A percentile compares a stretch with the other conserved stretches of the same genome.
These are phyloP conservation scores for Saccharomyces hybrid DNA, from an alignment of 1,139 yeast genomes.

Conservation along the genomic window DNA sequence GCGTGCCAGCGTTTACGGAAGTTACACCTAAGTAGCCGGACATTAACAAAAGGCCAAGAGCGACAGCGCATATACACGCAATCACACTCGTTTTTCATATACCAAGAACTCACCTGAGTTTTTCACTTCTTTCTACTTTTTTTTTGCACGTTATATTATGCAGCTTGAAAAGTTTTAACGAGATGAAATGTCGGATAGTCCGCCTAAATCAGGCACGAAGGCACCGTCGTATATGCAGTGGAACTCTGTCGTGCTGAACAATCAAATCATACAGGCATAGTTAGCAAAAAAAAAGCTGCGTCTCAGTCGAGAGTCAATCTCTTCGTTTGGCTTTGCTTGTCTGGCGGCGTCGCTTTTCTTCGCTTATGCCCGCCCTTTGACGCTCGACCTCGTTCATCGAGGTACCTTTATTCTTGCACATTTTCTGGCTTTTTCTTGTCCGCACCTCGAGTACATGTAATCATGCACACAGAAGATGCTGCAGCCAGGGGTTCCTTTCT, in stretches of 20 bases:
- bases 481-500: background rate
- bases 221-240: background rate
- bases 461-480: background rate
- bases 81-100: background rate
- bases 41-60: too few species aligned
- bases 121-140: background rate
- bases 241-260: background rate
- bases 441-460: background rate
- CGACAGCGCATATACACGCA: too few species aligned
- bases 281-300: background rate
- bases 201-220: background rate
- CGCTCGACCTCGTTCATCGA: background rate
- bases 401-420: background rate
- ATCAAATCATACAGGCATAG: background rate
- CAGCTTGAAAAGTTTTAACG: background rate
- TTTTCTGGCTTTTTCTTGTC: background rate
- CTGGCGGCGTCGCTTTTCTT: background rate
- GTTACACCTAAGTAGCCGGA: too few species aligned
- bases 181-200: background rate
- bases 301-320: background rate
- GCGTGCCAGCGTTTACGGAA: background rate
- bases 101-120: background rate
- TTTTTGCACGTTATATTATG: background rate
- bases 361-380: background rate
- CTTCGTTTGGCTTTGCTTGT: background rate